Percentiles rank a stretch among this genome's conserved stretches.
phyloP scores from a whole-genome alignment of 2,329 filamentous ascomycete species.

The Aspergillus intermedius region DNA sequence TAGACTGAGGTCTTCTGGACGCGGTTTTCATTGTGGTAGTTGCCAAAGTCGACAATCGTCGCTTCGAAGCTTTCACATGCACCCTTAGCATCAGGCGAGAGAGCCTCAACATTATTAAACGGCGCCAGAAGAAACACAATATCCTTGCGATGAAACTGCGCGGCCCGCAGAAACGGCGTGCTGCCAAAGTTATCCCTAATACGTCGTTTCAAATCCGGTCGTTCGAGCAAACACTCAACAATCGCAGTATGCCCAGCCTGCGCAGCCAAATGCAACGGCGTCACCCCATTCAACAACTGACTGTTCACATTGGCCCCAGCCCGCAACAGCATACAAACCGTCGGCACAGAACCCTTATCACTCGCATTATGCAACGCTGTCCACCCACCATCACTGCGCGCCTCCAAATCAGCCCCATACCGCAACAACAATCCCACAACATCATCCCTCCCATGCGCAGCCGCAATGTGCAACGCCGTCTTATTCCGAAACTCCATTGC shows the following conservation, averaged over 20 bases:
- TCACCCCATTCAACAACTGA: constrained; percentile 33
- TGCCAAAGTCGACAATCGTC: constrained; percentile 50
- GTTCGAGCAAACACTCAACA: constrained; percentile 30
- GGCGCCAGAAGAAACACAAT: constrained; percentile 31
- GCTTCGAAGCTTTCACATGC: constrained; percentile 47
- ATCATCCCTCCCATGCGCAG: constrained; percentile 36
- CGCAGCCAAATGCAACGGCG: constrained; percentile 35
- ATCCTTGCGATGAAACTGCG: constrained; percentile 33
- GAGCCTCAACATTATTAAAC: constrained; percentile 30
- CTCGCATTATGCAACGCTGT: constrained; percentile 50
- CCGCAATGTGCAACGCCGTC: constrained; percentile 46
- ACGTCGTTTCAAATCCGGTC: constrained; percentile 24
- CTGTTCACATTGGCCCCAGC: constrained; percentile 32
- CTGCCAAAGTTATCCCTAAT: constrained; percentile 35
- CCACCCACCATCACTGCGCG: constrained; percentile 46
- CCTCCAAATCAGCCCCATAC: constrained; percentile 43
- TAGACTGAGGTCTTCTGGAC: constrained; percentile 46
- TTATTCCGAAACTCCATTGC: constrained; percentile 38
- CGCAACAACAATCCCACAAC: constrained; percentile 37
- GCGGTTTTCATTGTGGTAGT: constrained; percentile 36
- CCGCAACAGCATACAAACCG: constrained; percentile 40
- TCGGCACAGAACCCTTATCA: constrained; percentile 41
- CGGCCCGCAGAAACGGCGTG: constrained; percentile 36
- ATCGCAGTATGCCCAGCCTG: constrained; percentile 34
- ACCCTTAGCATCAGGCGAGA: constrained; percentile 34